A percentile compares a stretch with the other conserved stretches of the same genome.
Conservation (phyloP, 306 rosid genomes). For the Canavalia ensiformis region DNA sequence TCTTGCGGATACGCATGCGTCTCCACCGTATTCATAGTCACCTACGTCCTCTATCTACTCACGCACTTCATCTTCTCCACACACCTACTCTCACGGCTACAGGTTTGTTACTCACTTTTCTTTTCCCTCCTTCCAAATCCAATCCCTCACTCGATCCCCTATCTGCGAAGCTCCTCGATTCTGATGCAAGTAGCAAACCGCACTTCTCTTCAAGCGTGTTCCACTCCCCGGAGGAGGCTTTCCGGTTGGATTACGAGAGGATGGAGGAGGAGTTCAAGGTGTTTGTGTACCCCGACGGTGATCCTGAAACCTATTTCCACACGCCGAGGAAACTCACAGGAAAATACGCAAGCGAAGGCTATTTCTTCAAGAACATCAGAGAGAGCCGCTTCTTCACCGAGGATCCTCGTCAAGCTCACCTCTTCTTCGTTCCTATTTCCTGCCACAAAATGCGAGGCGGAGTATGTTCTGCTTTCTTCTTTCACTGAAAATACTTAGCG, state of each 20-base stretch:
- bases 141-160: neutral
- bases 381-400: conserved; percentile 45
- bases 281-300: conserved; percentile 48
- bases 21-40: neutral
- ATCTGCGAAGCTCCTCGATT: neutral
- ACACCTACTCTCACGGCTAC: neutral
- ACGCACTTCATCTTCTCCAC: neutral
- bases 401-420: conserved; percentile 49
- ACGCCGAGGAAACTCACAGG: conserved; percentile 48
- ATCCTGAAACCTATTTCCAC: conserved; percentile 42
- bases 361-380: conserved; percentile 52
- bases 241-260: conserved; percentile 23
- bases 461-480: conserved; percentile 17
- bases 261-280: conserved; percentile 54
- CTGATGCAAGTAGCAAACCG: neutral
- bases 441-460: conserved; percentile 51
- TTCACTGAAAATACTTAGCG: neutral
- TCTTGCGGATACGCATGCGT: neutral
- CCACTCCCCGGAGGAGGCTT: conserved; percentile 40
- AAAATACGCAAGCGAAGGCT: conserved; percentile 43
- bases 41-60: neutral
- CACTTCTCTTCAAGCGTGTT: neutral
- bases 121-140: neutral
- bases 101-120: neutral
- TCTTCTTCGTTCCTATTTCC: conserved; percentile 54